phyloP scores from a whole-genome alignment of 2,329 filamentous ascomycete species.

The Myriosclerotinia scirpicola region DNA sequence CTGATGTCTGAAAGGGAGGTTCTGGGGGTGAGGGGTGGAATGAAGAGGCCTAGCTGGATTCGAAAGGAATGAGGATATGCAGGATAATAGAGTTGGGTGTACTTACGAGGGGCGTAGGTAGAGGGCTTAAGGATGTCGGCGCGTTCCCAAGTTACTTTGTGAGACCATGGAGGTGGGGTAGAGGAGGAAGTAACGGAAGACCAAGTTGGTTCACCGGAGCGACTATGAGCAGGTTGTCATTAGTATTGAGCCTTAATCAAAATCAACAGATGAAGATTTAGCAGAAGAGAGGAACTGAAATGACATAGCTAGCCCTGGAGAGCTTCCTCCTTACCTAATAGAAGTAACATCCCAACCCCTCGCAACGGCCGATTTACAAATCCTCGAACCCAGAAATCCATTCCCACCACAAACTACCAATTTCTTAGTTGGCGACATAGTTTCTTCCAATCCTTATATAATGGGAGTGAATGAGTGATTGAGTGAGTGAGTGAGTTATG shows the following conservation, averaged over 20 bases:
- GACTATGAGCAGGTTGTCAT: conserved; percentile 53
- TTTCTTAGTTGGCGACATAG: conserved; percentile 56
- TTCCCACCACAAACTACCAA: conserved; percentile 91
- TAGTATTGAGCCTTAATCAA: background rate
- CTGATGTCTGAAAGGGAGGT: background rate
- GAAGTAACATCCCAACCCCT: conserved; percentile 91
- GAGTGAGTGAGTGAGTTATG: background rate
- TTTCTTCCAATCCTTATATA: background rate
- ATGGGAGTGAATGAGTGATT: background rate
- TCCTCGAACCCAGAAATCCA: conserved; percentile 83
- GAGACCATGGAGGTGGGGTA: conserved; percentile 75
- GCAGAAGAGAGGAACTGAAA: background rate
- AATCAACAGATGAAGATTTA: background rate
- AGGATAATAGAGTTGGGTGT: conserved; percentile 74
- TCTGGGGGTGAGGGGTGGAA: conserved; percentile 46
- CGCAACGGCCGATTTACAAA: conserved; percentile 85
- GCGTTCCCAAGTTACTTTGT: conserved; percentile 80
- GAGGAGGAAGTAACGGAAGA: conserved; percentile 66
- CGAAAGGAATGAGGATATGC: conserved; percentile 74
- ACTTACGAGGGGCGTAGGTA: conserved; percentile 67
- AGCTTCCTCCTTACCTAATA: conserved; percentile 64
- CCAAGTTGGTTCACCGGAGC: conserved; percentile 89
- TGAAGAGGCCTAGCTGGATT: conserved; percentile 63
- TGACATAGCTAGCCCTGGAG: too few relatives aligned
- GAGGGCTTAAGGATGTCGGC: conserved; percentile 68